phyloP scores from a whole-genome alignment of 306 rosid genomes.

The Prunus mira region DNA sequence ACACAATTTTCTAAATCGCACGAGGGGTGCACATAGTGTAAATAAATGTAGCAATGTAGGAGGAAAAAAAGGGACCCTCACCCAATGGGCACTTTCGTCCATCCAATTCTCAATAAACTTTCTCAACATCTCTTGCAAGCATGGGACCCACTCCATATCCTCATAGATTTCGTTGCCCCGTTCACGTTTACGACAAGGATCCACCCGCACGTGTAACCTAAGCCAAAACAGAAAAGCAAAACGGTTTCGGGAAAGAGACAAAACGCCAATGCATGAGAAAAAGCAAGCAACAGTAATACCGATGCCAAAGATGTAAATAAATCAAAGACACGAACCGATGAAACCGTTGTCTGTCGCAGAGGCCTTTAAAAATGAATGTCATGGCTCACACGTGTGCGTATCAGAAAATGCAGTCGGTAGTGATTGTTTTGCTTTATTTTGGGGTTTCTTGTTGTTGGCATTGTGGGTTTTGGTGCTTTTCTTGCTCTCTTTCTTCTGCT shows the following conservation, averaged over 20 bases:
- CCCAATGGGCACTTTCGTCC: neutral
- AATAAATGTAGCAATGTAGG: too few relatives aligned
- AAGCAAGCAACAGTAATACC: neutral
- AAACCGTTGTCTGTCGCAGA: conserved; percentile 2
- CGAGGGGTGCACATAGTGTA: too few relatives aligned
- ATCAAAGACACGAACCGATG: neutral
- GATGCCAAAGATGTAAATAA: neutral
- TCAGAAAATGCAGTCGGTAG: neutral
- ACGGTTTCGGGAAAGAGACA: conserved; percentile 19
- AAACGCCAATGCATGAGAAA: conserved; percentile 16
- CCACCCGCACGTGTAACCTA: conserved; percentile 24
- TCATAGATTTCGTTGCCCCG: conserved; percentile 4
- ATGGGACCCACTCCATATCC: conserved; percentile 9
- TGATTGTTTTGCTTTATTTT: neutral
- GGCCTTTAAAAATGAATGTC: neutral
- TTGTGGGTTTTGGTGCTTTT: neutral
- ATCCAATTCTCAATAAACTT: neutral
- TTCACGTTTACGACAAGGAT: conserved; percentile 19
- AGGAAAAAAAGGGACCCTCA: neutral
- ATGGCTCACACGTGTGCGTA: conserved; percentile 1
- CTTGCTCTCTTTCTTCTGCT: neutral
- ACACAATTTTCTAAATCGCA: too few relatives aligned
- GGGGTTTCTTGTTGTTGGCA: neutral
- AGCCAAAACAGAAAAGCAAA: conserved; percentile 14
- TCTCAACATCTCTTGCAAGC: neutral